These are phyloP conservation scores for Botrytis fabae DNA, from an alignment of 2,329 filamentous ascomycete genomes.

Conservation along the genomic window DNA sequence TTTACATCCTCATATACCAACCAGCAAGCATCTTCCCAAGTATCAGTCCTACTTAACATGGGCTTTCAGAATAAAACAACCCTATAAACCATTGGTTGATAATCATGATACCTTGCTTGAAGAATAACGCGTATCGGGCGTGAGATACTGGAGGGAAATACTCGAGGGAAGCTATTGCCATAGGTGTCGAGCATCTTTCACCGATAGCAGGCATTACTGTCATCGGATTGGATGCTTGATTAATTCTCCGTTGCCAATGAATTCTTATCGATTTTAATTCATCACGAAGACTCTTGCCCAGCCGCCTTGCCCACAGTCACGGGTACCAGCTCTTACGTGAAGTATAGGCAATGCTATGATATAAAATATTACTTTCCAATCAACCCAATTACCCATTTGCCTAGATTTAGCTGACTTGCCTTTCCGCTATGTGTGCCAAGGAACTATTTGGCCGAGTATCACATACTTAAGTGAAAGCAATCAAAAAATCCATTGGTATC, in stretches of 20 bases:
- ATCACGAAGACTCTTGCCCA: background rate
- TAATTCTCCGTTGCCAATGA: background rate
- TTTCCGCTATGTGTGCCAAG: background rate
- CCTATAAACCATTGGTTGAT: no score
- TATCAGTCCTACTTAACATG: background rate
- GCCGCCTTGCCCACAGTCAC: no score
- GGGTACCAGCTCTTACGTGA: no score
- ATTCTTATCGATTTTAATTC: background rate
- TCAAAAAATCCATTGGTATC: background rate
- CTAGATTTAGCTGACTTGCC: no score
- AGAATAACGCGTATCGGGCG: no score
- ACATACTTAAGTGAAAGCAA: background rate
- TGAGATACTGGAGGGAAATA: background rate
- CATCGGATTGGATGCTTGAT: background rate
- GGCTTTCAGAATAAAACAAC: accelerated
- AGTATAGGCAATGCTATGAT: no score
- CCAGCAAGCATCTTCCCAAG: no score
- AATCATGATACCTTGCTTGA: background rate
- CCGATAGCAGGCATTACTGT: background rate
- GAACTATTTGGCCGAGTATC: accelerated
- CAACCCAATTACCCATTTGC: no score
- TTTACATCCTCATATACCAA: background rate
- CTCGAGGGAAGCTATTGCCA: background rate
- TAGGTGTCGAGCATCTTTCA: background rate
- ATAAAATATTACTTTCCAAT: no score